Percentiles rank a stretch among this genome's conserved stretches.
Evolutionary conservation across 495 filamentous ascomycete genomes (phyloP).

Genomic region (Neurospora sp.): DNA sequence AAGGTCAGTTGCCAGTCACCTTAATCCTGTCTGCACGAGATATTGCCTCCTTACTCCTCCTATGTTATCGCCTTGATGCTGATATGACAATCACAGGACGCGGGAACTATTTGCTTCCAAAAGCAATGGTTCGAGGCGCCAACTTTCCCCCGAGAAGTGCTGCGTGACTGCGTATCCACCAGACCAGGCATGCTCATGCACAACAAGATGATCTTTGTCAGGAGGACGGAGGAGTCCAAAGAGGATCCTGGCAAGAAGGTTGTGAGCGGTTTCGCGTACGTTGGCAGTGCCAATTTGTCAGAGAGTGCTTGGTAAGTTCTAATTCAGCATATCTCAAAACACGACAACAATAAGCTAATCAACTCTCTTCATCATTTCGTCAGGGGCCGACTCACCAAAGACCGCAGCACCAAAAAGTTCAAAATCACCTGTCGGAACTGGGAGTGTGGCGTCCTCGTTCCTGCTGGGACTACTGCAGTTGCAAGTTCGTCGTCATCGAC

Average conservation of each 20-base stretch:
- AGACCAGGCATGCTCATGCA: slow-evolving; percentile 71
- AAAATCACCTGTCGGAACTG: slow-evolving; percentile 87
- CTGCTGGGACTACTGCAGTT: slow-evolving; percentile 18
- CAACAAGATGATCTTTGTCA: slow-evolving; percentile 71
- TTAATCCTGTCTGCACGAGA: slow-evolving; percentile 12
- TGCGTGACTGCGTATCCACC: slow-evolving; percentile 65
- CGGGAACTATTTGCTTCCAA: slow-evolving; percentile 75
- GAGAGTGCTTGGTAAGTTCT: slow-evolving; percentile 81
- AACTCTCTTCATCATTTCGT: not conserved
- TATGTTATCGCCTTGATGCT: too few species aligned
- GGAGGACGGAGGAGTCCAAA: slow-evolving; percentile 22
- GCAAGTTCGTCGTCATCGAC: slow-evolving; percentile 2
- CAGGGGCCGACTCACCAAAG: slow-evolving; percentile 50
- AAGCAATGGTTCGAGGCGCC: slow-evolving; percentile 53
- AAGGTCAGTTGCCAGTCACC: slow-evolving; percentile 48
- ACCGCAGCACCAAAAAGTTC: slow-evolving; percentile 47
- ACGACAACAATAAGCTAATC: too few species aligned
- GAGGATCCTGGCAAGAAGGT: not conserved
- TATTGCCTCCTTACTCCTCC: not conserved
- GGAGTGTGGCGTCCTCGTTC: slow-evolving; percentile 86
- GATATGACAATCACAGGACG: slow-evolving; percentile 26
- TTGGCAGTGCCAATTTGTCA: slow-evolving; percentile 87
- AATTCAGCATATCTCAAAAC: too few species aligned
- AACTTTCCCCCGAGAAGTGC: slow-evolving; percentile 56
- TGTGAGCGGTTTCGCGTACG: slow-evolving; percentile 57